Conservation (phyloP, 352 stramenopile genomes). For the Lagenidium giganteum region DNA sequence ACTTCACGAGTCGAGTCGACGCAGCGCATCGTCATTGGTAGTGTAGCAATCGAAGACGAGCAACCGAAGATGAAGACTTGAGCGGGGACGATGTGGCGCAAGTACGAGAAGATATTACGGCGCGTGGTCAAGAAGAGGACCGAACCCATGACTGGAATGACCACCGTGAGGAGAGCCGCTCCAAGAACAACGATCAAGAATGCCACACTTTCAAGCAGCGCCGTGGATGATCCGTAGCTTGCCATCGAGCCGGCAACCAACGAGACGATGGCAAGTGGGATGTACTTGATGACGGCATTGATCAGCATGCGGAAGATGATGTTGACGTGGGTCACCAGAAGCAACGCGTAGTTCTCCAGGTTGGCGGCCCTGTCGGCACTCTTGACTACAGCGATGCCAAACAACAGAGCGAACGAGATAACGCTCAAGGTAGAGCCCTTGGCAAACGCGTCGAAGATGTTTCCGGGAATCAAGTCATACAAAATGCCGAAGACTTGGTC, state of each 20-base stretch:
- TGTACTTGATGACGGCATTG: conserved; percentile 53
- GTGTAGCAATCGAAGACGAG: conserved; percentile 67
- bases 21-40: conserved; percentile 72
- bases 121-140: conserved; percentile 46
- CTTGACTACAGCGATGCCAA: conserved; percentile 50
- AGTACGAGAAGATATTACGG: conserved; percentile 43
- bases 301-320: conserved; percentile 59
- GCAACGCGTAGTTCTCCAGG: conserved; percentile 49
- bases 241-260: conserved; percentile 55
- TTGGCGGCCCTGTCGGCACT: conserved; percentile 38
- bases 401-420: conserved; percentile 58
- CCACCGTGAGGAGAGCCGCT: conserved; percentile 31
- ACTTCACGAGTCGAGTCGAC: conserved; percentile 57
- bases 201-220: conserved; percentile 33
- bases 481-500: conserved; percentile 66
- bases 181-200: conserved; percentile 39
- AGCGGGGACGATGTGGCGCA: conserved; percentile 52
- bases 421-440: conserved; percentile 46
- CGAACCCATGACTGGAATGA: conserved; percentile 37
- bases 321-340: conserved; percentile 50
- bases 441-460: conserved; percentile 54
- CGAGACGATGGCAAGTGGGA: conserved; percentile 63
- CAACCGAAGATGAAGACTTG: conserved; percentile 65
- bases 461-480: conserved; percentile 51
- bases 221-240: conserved; percentile 29